phyloP scores from a whole-genome alignment of 352 stramenopile genomes.

The Thraustochytrium striatum region DNA sequence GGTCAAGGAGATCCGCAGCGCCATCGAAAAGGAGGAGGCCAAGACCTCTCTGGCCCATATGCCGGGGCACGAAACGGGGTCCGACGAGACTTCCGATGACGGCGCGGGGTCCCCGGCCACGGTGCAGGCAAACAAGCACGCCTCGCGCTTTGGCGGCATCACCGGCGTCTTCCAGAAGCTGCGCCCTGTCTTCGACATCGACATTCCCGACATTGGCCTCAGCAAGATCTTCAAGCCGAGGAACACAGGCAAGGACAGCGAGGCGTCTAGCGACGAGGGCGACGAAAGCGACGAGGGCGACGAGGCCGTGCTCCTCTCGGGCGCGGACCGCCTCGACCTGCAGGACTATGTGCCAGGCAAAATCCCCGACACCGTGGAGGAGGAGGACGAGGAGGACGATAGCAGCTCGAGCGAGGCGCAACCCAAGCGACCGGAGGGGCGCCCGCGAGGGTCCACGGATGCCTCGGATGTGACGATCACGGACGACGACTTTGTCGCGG shows the following conservation, averaged over 20 bases:
- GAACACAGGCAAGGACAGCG: neutral
- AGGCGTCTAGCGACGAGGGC: neutral
- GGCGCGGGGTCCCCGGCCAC: neutral
- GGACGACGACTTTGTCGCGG: too few species aligned
- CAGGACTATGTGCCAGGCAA: conserved; percentile 3
- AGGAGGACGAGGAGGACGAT: neutral
- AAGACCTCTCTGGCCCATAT: neutral
- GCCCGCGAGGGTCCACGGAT: too few species aligned
- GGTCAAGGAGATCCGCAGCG: neutral
- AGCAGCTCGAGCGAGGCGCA: too few species aligned
- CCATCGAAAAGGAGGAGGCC: conserved; percentile 11
- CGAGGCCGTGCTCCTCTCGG: neutral
- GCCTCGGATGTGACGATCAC: too few species aligned
- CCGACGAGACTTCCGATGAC: neutral
- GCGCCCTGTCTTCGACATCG: conserved; percentile 18
- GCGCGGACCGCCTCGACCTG: conserved; percentile 10
- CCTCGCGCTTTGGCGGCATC: neutral
- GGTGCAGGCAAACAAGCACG: neutral
- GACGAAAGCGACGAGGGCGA: neutral
- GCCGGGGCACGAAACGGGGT: neutral
- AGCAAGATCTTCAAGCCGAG: neutral
- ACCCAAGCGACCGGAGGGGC: too few species aligned
- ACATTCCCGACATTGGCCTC: conserved; percentile 6
- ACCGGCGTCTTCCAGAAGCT: neutral
- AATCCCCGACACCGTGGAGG: neutral